Conservation (phyloP, 192 early-diverging fungal genomes). For the Rhizophagus clarus region DNA sequence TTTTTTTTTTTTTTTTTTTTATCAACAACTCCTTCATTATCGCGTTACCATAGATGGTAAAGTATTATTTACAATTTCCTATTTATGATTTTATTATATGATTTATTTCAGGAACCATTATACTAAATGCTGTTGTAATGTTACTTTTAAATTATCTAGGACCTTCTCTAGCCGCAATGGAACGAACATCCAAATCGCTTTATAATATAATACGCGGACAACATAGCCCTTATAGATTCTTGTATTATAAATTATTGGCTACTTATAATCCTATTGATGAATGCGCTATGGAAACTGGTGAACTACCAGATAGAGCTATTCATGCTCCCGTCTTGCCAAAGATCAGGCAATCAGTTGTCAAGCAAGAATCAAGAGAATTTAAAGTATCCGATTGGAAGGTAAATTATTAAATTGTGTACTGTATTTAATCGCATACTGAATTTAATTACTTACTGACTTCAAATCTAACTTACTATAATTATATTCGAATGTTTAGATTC, state of each 20-base stretch:
- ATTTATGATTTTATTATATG: no score
- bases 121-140: no score
- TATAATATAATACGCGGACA: slow-evolving; percentile 18
- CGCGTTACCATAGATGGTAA: no score
- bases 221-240: slow-evolving; percentile 29
- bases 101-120: no score
- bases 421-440: no score
- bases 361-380: slow-evolving; percentile 8
- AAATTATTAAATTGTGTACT: neutral
- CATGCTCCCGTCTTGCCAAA: slow-evolving; percentile 29
- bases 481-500: no score
- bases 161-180: slow-evolving; percentile 25
- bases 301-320: neutral
- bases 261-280: slow-evolving; percentile 9
- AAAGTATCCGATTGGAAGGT: slow-evolving; percentile 35
- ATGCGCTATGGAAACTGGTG: neutral
- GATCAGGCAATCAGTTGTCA: neutral
- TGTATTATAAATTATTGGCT: slow-evolving; percentile 25
- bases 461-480: no score
- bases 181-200: slow-evolving; percentile 18
- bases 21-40: neutral
- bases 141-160: neutral
- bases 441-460: no score
- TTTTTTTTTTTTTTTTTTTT: neutral
- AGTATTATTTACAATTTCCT: no score